phyloP scores from a whole-genome alignment of 2,329 filamentous ascomycete species.

The Emmonsiellopsis sp. region DNA sequence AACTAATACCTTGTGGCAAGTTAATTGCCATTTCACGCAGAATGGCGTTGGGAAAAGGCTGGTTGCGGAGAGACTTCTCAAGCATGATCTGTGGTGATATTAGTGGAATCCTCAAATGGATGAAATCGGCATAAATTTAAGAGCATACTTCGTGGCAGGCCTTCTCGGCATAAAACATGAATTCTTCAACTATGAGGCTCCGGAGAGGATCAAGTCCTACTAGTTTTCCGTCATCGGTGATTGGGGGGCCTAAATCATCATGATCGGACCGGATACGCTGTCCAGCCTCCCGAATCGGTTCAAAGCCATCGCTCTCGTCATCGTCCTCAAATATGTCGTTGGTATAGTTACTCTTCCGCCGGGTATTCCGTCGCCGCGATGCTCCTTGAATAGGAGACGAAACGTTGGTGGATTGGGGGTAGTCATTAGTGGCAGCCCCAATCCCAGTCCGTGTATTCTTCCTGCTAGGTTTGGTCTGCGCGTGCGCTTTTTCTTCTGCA shows the following conservation, averaged over 20 bases:
- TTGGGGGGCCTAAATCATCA: conserved; percentile 35
- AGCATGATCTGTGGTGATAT: conserved; percentile 30
- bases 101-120: conserved; percentile 1
- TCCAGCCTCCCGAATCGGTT: conserved; percentile 29
- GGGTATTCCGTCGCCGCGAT: conserved; percentile 26
- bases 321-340: conserved; percentile 22
- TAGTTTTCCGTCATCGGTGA: conserved; percentile 35
- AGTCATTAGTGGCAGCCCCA: conserved; percentile 31
- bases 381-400: conserved; percentile 53
- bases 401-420: conserved; percentile 57
- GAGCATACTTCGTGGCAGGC: conserved; percentile 32
- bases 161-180: conserved; percentile 36
- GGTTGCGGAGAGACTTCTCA: conserved; percentile 34
- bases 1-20: conserved; percentile 33
- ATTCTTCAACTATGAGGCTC: conserved; percentile 39
- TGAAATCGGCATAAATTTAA: background rate
- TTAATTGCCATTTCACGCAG: conserved; percentile 41
- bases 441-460: conserved; percentile 20
- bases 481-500: conserved; percentile 27
- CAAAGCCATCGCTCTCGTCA: conserved; percentile 36
- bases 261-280: conserved; percentile 19
- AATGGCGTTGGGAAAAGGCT: conserved; percentile 38
- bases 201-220: conserved; percentile 35
- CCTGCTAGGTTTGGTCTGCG: conserved; percentile 16
- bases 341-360: conserved; percentile 15